A percentile compares a stretch with the other conserved stretches of the same genome.
These are phyloP conservation scores for Chlorella variabilis DNA, from an alignment of 163 green algal species.

Conservation along the genomic window DNA sequence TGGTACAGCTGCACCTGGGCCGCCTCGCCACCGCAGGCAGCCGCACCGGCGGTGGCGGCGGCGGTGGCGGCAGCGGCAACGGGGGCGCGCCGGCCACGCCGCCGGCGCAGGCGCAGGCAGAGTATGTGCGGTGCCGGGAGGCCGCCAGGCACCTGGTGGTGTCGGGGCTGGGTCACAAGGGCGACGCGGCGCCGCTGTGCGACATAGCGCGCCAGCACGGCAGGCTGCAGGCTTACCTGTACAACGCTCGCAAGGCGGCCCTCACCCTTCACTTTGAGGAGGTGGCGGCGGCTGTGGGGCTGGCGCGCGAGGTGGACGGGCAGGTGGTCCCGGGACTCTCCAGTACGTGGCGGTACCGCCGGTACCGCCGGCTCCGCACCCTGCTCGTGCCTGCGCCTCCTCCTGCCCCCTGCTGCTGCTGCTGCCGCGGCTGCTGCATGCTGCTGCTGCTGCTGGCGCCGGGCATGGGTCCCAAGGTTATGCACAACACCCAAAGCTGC, in stretches of 20 bases:
- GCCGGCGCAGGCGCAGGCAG: neutral
- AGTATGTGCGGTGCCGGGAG: neutral
- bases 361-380: too few species aligned
- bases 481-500: too few species aligned
- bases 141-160: slow-evolving; percentile 17
- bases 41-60: neutral
- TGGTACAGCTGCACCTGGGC: slow-evolving; percentile 10
- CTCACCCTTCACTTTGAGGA: neutral
- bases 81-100: neutral
- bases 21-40: neutral
- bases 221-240: neutral
- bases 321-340: neutral
- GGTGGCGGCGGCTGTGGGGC: neutral
- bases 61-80: neutral
- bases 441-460: too few species aligned
- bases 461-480: too few species aligned
- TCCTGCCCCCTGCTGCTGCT: neutral
- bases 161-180: neutral
- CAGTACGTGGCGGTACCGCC: neutral
- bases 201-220: neutral
- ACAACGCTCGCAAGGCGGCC: neutral
- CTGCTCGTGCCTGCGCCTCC: neutral
- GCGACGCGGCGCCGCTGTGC: neutral
- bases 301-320: slow-evolving; percentile 5
- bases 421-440: neutral